phyloP scores from a whole-genome alignment of 306 rosid genomes.

The Citrullus amarus region DNA sequence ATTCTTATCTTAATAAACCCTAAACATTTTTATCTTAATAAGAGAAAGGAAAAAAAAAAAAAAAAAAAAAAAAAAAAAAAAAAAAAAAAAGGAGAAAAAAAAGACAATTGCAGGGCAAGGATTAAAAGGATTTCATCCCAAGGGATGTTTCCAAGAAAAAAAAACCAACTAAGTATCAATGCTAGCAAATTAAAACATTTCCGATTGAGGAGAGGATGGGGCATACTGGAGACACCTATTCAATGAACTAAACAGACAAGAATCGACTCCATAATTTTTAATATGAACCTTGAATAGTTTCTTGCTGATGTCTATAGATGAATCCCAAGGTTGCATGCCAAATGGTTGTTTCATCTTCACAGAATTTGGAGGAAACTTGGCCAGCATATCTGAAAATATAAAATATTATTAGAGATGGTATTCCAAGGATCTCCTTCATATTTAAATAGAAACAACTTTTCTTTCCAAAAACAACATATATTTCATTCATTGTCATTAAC shows the following conservation, averaged over 20 bases:
- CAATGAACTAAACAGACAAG: background rate
- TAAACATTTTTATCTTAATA: background rate
- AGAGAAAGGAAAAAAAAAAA: background rate
- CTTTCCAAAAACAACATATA: background rate
- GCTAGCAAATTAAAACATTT: background rate
- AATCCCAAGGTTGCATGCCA: slow-evolving; percentile 77
- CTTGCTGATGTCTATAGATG: slow-evolving; percentile 69
- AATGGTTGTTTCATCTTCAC: slow-evolving; percentile 91
- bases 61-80: background rate
- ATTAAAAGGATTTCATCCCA: background rate
- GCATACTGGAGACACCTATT: background rate
- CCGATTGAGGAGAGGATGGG: background rate
- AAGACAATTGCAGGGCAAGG: background rate
- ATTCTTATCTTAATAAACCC: background rate
- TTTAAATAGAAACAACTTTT: background rate
- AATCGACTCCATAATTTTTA: background rate
- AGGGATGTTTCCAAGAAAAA: background rate
- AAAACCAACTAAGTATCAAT: background rate
- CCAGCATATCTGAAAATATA: slow-evolving; percentile 50
- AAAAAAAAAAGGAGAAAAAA: background rate
- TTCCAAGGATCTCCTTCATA: slow-evolving; percentile 9
- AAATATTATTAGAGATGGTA: slow-evolving; percentile 13
- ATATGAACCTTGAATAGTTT: slow-evolving; percentile 77
- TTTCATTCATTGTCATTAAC: background rate
- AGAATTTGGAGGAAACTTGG: slow-evolving; percentile 69